Conservation (phyloP, 495 filamentous ascomycete species). For the Hyaloscypha variabilis region DNA sequence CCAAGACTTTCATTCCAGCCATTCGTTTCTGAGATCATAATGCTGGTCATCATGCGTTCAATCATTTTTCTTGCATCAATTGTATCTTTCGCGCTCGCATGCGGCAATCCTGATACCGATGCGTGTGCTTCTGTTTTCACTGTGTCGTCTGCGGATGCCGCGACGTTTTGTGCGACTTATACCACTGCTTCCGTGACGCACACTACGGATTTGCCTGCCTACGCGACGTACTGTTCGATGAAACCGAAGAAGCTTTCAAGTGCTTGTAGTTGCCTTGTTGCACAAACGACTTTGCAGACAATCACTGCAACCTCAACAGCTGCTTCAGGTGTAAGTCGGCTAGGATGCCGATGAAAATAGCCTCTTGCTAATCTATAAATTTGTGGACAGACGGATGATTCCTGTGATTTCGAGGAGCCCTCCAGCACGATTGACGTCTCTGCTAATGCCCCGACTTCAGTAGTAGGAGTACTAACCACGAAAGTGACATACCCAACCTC, state of each 20-base stretch:
- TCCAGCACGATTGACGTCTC: no score
- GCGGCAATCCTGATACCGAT: constrained; percentile 17
- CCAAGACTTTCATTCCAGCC: constrained; percentile 2
- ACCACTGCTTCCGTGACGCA: constrained; percentile 7
- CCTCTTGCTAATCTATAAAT: no score
- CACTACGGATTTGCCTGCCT: constrained; percentile 20
- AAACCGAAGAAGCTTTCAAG: constrained; percentile 19
- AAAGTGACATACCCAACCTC: no score
- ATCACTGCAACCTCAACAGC: no score
- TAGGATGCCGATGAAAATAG: no score
- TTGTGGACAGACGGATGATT: no score
- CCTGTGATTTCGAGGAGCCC: no score
- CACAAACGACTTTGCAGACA: not conserved
- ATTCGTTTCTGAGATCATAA: constrained; percentile 1
- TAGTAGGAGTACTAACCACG: no score
- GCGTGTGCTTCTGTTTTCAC: constrained; percentile 24
- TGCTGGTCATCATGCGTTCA: constrained; percentile 20
- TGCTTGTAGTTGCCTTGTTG: constrained; percentile 22
- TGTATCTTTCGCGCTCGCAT: constrained; percentile 16
- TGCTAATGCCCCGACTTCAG: no score
- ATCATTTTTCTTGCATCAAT: constrained; percentile 5
- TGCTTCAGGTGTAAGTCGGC: no score
- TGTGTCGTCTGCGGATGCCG: constrained; percentile 7
- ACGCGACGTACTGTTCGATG: constrained; percentile 21
- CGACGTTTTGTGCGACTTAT: constrained; percentile 23